phyloP scores from a whole-genome alignment of 129 eudicot species.

The Saussurea involucrata region DNA sequence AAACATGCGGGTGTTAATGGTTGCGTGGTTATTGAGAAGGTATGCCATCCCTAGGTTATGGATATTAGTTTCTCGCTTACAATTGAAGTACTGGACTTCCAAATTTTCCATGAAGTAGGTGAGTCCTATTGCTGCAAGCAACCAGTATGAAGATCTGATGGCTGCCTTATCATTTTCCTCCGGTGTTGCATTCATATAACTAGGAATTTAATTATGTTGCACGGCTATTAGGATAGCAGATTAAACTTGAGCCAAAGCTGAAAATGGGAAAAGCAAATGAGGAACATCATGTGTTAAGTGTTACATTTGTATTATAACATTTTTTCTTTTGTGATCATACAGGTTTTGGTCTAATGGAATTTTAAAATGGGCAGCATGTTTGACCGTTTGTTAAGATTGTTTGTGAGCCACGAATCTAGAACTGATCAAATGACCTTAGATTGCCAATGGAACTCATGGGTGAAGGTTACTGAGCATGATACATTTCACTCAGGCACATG shows the following conservation, averaged over 20 bases:
- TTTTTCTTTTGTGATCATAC: constrained; percentile 10
- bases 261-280: neutral
- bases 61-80: too few relatives aligned
- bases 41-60: too few relatives aligned
- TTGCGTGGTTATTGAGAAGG: too few relatives aligned
- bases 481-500: neutral
- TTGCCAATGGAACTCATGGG: constrained; percentile 5
- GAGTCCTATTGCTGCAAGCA: constrained; percentile 74
- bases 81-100: too few relatives aligned
- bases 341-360: constrained; percentile 43
- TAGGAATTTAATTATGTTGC: neutral
- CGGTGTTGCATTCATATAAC: neutral
- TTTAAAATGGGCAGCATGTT: constrained; percentile 9
- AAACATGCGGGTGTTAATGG: too few relatives aligned
- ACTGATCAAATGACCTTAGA: constrained; percentile 2
- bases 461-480: neutral
- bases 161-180: constrained; percentile 13
- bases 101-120: too few relatives aligned
- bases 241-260: neutral
- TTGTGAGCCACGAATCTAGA: constrained; percentile 2
- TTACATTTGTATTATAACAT: neutral
- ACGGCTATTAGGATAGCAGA: neutral
- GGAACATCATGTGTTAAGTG: neutral
- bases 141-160: constrained; percentile 70
- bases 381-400: neutral